phyloP scores from a whole-genome alignment of 768 basidiomycete species.

The Phylloporus sp. region DNA sequence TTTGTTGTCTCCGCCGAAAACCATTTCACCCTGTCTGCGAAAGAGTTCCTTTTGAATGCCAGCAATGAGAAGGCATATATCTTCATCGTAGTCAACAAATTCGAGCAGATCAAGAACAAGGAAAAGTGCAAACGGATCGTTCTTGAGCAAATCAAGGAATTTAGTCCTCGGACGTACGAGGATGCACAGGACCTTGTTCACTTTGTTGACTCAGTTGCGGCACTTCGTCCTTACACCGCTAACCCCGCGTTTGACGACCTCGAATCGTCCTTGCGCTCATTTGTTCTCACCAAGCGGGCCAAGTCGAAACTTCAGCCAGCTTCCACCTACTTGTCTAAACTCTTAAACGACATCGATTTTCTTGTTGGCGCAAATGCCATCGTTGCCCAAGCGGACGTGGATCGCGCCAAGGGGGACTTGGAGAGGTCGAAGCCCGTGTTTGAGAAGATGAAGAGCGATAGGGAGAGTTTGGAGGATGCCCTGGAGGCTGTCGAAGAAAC shows the following conservation, averaged over 20 bases:
- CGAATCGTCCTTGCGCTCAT: conserved; percentile 85
- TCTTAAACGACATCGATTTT: conserved; percentile 87
- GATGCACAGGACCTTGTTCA: conserved; percentile 93
- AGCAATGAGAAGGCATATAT: conserved; percentile 97
- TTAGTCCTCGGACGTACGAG: conserved; percentile 89
- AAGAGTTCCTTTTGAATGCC: conserved; percentile 89
- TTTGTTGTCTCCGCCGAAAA: conserved; percentile 98
- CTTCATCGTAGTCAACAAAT: conserved; percentile 99
- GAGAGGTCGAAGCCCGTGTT: conserved; percentile 69
- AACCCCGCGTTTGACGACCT: conserved; percentile 80
- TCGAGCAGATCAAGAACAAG: conserved; percentile 92
- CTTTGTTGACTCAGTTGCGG: conserved; percentile 89
- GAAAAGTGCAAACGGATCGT: conserved; percentile 84
- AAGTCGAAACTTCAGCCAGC: conserved; percentile 95
- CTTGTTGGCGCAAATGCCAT: conserved; percentile 82
- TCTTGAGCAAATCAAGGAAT: conserved; percentile 88
- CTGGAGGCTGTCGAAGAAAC: conserved; percentile 79
- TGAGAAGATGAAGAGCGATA: conserved; percentile 77
- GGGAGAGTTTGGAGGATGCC: conserved; percentile 71
- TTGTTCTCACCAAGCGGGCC: conserved; percentile 93
- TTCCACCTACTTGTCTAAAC: conserved; percentile 82
- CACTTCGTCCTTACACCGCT: conserved; percentile 59
- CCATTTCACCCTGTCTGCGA: conserved; percentile 94
- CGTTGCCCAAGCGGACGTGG: conserved; percentile 75
- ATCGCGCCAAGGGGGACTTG: conserved; percentile 66